A percentile compares a stretch with the other conserved stretches of the same genome.
Conservation (phyloP, 108 stramenopile species). For the Conticribra guillardii region DNA sequence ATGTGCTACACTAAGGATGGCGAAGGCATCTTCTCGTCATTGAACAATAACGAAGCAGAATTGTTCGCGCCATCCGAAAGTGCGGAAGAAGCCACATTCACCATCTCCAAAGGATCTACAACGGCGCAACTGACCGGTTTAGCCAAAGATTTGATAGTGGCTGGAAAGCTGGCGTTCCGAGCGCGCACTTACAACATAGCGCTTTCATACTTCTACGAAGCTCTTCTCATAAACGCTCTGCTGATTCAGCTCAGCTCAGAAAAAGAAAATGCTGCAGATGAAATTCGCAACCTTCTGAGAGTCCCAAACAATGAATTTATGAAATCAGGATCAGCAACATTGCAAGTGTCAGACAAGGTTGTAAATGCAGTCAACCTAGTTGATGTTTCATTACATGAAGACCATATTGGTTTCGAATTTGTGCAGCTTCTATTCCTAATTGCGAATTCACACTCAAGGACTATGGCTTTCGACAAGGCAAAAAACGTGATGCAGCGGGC, state of each 20-base stretch:
- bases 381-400: constrained; percentile 3
- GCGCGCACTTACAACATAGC: constrained; percentile 34
- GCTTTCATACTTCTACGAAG: constrained; percentile 47
- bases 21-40: neutral
- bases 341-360: constrained; percentile 26
- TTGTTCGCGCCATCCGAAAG: neutral
- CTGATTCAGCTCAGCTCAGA: constrained; percentile 1
- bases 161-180: constrained; percentile 36
- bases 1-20: constrained; percentile 25
- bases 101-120: constrained; percentile 5
- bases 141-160: constrained; percentile 28
- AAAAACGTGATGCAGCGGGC: constrained; percentile 17
- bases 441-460: constrained; percentile 37
- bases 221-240: constrained; percentile 22
- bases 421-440: constrained; percentile 36
- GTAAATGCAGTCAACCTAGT: constrained; percentile 3
- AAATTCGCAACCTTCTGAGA: constrained; percentile 10
- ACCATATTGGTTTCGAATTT: constrained; percentile 9
- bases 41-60: constrained; percentile 7
- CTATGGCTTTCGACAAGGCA: constrained; percentile 16
- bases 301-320: constrained; percentile 13
- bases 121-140: constrained; percentile 16
- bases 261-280: neutral
- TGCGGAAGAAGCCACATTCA: neutral
- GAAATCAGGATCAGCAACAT: constrained; percentile 15